Conservation (phyloP, 2,329 filamentous ascomycete species). For the Colletotrichum aenigma region DNA sequence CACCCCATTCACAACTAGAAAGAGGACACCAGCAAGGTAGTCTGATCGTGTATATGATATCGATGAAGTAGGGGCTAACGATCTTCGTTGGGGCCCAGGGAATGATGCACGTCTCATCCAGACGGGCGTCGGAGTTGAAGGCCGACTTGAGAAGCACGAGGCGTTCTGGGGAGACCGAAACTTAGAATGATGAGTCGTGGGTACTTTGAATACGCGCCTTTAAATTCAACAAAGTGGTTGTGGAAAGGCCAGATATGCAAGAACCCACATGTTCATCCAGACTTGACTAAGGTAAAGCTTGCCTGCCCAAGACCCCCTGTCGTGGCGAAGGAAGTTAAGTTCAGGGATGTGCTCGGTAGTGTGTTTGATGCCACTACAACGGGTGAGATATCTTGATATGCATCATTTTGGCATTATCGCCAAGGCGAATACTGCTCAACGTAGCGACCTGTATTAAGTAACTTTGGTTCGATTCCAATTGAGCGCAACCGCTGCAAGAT, state of each 20-base stretch:
- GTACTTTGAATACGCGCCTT: neutral
- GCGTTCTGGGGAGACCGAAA: neutral
- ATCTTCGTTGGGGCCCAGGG: neutral
- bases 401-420: neutral
- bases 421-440: neutral
- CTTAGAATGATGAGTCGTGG: neutral
- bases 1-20: neutral
- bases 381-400: neutral
- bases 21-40: neutral
- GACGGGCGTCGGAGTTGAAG: neutral
- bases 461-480: neutral
- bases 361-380: neutral
- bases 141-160: neutral
- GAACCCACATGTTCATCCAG: neutral
- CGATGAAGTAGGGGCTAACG: neutral
- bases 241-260: neutral
- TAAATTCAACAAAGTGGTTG: neutral
- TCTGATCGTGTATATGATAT: neutral
- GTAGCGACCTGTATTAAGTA: neutral
- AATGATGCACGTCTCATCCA: neutral
- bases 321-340: neutral
- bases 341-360: neutral
- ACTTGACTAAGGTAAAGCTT: neutral
- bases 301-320: neutral
- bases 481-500: neutral